phyloP scores from a whole-genome alignment of 192 early-diverging fungal genomes.

The Lobosporangium transversale region DNA sequence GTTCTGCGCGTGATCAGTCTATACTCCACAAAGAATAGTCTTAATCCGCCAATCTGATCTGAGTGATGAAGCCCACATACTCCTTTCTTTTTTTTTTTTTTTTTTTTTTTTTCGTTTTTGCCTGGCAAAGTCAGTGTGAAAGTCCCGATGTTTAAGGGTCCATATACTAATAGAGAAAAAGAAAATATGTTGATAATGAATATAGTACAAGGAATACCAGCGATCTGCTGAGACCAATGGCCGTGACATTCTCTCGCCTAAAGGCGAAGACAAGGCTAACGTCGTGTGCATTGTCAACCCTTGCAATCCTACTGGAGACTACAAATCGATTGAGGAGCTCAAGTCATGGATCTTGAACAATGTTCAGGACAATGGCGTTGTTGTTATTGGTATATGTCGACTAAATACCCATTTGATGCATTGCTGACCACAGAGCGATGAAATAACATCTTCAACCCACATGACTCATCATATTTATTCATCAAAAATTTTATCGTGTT shows the following conservation, averaged over 20 bases:
- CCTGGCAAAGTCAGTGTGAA: no score
- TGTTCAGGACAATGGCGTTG: conserved; percentile 79
- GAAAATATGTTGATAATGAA: no score
- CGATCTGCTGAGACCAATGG: conserved; percentile 82
- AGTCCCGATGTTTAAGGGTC: no score
- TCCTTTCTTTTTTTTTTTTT: no score
- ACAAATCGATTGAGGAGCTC: conserved; percentile 75
- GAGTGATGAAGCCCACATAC: neutral
- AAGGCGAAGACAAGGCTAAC: conserved; percentile 66
- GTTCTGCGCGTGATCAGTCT: conserved; percentile 4
- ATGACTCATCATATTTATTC: no score
- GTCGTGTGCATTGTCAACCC: conserved; percentile 90
- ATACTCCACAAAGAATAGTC: conserved; percentile 1
- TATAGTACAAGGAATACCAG: conserved; percentile 92
- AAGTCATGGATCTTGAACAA: conserved; percentile 83
- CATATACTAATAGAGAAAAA: no score
- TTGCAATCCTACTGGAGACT: conserved; percentile 93
- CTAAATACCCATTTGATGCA: no score
- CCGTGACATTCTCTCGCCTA: conserved; percentile 69
- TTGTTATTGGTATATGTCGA: conserved; percentile 81
- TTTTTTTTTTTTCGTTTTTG: no score
- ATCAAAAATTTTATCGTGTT: neutral
- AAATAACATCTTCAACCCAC: no score
- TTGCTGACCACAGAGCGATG: no score
- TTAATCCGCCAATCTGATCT: neutral